Base-by-base conservation (phyloP, 257 asterid genomes). In the Linaria vulgaris region DNA sequence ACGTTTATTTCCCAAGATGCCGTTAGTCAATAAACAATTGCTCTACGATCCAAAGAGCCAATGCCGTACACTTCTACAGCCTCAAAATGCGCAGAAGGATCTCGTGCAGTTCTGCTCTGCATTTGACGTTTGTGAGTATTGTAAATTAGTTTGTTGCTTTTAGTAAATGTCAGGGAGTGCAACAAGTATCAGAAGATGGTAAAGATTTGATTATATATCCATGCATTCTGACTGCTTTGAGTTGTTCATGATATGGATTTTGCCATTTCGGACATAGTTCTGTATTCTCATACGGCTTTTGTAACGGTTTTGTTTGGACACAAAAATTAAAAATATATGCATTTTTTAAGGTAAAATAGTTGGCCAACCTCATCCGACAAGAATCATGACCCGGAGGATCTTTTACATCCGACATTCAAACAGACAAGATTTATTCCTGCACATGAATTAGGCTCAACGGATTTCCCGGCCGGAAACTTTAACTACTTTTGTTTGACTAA, bases 1-100 rank as follows among this genome's bases (percentile, higher is more conserved):
- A 82, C 84, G 50, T 81, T 79, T 64, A 45, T 76, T 61, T 74
- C 88, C 30, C 75, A 71, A 61, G 87, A 77, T 64, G 82, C 59
- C 46, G 58, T 34, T 50, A 59, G 49, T 14, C 63, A 16, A 27
- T 37, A 61, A 68, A 38, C 48, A 60, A 44, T 6, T 59, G 46
- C 19, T 4, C 37, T 21, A 54, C 1, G 21, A 59, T 15, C 4
- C 0, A 50, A 27, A 11, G 57, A 59, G 41, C 41, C 46, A 19
- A 16, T 55, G 13, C 19, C 13, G 17, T 2, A n/a, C 10, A 45
- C 24, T 16, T 25, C 41, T 13, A 59, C 43, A 13, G 59, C 44
- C 23, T 21, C 12, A 10, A 34, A 1, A 24, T 13, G 25, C 13
- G 47, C 59, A 63, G 60, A 47, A 20, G 48, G 55, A 53, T 27